Conservation (phyloP, 495 filamentous ascomycete species). For the Delitschia confertaspora region DNA sequence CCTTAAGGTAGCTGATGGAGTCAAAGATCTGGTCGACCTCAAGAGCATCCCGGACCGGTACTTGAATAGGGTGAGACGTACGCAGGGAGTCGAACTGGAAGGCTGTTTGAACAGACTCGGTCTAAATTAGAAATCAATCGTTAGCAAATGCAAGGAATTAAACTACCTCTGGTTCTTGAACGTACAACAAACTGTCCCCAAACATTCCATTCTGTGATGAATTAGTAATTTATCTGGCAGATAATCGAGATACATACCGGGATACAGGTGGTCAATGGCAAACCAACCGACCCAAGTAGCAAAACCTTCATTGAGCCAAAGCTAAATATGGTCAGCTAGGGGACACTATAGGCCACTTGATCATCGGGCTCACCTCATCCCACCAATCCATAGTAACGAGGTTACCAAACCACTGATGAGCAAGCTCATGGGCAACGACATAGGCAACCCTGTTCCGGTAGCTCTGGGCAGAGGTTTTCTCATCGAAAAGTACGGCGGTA, state of each 20-base stretch:
- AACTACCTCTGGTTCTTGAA: conserved; percentile 48
- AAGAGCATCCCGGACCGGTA: conserved; percentile 77
- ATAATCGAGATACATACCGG: conserved; percentile 40
- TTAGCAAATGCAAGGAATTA: conserved; percentile 14
- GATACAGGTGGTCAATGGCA: conserved; percentile 82
- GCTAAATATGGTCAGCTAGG: conserved; percentile 35
- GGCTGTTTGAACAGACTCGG: conserved; percentile 83
- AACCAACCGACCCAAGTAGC: conserved; percentile 98
- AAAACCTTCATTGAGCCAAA: conserved; percentile 92
- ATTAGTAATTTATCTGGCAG: conserved; percentile 14
- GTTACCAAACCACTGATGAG: conserved; percentile 98
- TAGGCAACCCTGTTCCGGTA: conserved; percentile 91
- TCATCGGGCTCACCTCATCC: conserved; percentile 47
- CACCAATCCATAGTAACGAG: conserved; percentile 86
- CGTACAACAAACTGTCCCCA: conserved; percentile 89
- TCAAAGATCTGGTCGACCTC: conserved; percentile 97
- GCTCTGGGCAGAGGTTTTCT: conserved; percentile 74
- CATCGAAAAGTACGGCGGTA: conserved; percentile 85
- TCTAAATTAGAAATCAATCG: conserved; percentile 39
- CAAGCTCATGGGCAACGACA: conserved; percentile 88
- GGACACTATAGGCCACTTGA: background rate
- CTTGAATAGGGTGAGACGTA: conserved; percentile 89
- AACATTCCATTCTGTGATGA: conserved; percentile 69
- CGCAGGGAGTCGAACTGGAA: conserved; percentile 82
- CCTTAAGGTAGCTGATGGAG: conserved; percentile 90